A percentile compares a stretch with the other conserved stretches of the same genome.
These are phyloP conservation scores for Neofusicoccum parvum DNA, from an alignment of 2,329 filamentous ascomycete genomes.

Conservation along the genomic window DNA sequence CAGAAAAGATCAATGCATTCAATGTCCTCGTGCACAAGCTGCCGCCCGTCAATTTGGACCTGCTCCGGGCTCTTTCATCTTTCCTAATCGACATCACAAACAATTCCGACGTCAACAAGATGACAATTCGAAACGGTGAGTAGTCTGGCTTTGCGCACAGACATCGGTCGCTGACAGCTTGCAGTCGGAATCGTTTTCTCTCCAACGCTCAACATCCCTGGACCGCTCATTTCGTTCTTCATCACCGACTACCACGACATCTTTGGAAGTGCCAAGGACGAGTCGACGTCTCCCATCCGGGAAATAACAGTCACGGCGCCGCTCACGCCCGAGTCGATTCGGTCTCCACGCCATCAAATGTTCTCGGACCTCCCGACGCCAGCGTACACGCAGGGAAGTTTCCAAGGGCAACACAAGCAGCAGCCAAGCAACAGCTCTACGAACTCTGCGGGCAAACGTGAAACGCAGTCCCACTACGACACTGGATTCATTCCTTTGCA, in stretches of 20 bases:
- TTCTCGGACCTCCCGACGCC: slow-evolving; percentile 68
- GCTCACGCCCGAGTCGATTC: slow-evolving; percentile 59
- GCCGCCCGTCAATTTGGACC: slow-evolving; percentile 75
- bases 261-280: slow-evolving; percentile 72
- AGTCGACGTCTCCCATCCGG: slow-evolving; percentile 46
- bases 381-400: slow-evolving; percentile 60
- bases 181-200: slow-evolving; percentile 94
- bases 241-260: slow-evolving; percentile 87
- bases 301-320: slow-evolving; percentile 48
- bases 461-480: slow-evolving; percentile 40
- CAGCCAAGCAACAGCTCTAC: slow-evolving; percentile 23
- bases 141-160: background rate
- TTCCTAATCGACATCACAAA: slow-evolving; percentile 93
- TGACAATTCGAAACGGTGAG: slow-evolving; percentile 84
- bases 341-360: slow-evolving; percentile 66
- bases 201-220: slow-evolving; percentile 93
- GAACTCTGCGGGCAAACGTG: slow-evolving; percentile 7
- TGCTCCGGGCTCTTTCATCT: slow-evolving; percentile 81
- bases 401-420: slow-evolving; percentile 35
- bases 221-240: slow-evolving; percentile 90
- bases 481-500: slow-evolving; percentile 56
- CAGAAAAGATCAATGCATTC: slow-evolving; percentile 76
- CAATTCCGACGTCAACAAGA: slow-evolving; percentile 89
- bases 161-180: background rate
- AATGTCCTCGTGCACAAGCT: slow-evolving; percentile 78